Conservation (phyloP, 371 early-diverging fungal species). For the Mucor lusitanicus region DNA sequence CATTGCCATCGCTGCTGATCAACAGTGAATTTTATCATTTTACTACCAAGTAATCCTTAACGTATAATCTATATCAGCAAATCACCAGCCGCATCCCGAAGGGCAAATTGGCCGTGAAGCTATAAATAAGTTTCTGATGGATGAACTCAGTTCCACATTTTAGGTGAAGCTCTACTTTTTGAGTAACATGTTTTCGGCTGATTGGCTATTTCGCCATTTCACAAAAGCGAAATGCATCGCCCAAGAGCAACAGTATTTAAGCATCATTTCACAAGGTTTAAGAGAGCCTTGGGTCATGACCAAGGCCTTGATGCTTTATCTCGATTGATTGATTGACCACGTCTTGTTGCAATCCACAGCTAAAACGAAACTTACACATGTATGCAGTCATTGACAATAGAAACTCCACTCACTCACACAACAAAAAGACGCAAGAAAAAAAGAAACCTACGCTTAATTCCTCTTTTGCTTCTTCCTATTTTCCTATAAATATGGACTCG, state of each 20-base stretch:
- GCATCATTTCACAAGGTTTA: no score
- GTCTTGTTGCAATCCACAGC: not conserved
- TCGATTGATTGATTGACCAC: not conserved
- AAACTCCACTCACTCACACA: not conserved
- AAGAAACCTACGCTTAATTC: not conserved
- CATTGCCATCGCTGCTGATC: no score
- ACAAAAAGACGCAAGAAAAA: not conserved
- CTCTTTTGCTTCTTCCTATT: conserved; percentile 3
- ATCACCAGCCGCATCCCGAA: no score
- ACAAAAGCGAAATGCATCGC: not conserved
- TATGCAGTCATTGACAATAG: not conserved
- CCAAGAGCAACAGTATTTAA: not conserved
- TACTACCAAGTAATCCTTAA: no score
- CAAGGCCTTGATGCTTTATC: not conserved
- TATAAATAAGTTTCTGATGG: not conserved
- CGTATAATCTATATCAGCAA: no score
- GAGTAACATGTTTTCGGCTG: not conserved
- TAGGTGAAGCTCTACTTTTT: not conserved
- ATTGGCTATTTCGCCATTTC: not conserved
- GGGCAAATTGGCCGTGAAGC: not conserved
- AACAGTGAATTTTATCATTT: no score
- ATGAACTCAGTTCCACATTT: not conserved
- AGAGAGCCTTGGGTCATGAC: not conserved
- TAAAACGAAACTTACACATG: not conserved
- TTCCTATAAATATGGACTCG: conserved; percentile 3